Conservation (phyloP, 108 stramenopile genomes). For the Pseudonitzschia multistriata region DNA sequence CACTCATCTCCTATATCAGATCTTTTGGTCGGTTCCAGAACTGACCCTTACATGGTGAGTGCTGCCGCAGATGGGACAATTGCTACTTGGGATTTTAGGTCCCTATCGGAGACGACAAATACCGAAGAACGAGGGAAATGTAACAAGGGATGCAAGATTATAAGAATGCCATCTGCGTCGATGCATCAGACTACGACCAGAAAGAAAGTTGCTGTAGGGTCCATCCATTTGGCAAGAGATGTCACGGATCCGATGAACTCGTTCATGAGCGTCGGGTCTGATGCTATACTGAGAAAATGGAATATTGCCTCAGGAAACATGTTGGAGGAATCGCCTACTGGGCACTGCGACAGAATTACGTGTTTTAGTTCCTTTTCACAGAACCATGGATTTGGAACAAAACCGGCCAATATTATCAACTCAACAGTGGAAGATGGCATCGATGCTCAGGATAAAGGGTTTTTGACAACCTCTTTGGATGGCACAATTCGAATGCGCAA, state of each 20-base stretch:
- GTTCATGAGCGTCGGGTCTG: slow-evolving; percentile 61
- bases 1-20: slow-evolving; percentile 78
- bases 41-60: slow-evolving; percentile 75
- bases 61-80: slow-evolving; percentile 80
- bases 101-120: slow-evolving; percentile 40
- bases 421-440: slow-evolving; percentile 14
- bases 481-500: slow-evolving; percentile 75
- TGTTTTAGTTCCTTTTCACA: slow-evolving; percentile 43
- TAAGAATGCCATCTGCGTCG: slow-evolving; percentile 50
- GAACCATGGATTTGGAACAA: slow-evolving; percentile 24
- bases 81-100: slow-evolving; percentile 86
- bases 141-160: slow-evolving; percentile 32
- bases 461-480: slow-evolving; percentile 78
- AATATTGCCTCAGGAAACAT: slow-evolving; percentile 59
- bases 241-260: slow-evolving; percentile 27
- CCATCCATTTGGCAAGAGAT: slow-evolving; percentile 16
- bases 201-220: slow-evolving; percentile 22
- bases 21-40: slow-evolving; percentile 71
- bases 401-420: slow-evolving; percentile 27
- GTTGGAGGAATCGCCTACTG: slow-evolving; percentile 44
- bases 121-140: slow-evolving; percentile 9
- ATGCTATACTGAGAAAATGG: slow-evolving; percentile 80
- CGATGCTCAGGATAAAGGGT: slow-evolving; percentile 38
- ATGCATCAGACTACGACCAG: slow-evolving; percentile 47
- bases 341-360: slow-evolving; percentile 66